phyloP scores from a whole-genome alignment of 768 basidiomycete species.

The Collybia sp. region DNA sequence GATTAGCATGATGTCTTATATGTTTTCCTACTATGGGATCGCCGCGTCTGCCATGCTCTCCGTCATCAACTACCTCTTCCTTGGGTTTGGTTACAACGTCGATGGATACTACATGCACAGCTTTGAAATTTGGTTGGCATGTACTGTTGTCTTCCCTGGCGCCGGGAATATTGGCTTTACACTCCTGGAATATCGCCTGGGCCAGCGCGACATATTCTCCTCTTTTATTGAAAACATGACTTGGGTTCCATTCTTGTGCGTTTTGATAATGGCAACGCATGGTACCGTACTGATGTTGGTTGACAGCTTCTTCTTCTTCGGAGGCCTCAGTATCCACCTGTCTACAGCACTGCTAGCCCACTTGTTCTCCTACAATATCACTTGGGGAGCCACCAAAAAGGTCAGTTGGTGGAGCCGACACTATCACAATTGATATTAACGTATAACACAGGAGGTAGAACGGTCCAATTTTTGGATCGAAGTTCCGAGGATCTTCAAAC shows the following conservation, averaged over 20 bases:
- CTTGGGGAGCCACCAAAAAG: slow-evolving; percentile 77
- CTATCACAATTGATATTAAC: neutral
- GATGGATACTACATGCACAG: slow-evolving; percentile 71
- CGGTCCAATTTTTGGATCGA: slow-evolving; percentile 89
- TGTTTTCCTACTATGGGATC: slow-evolving; percentile 62
- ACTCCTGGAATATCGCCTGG: slow-evolving; percentile 64
- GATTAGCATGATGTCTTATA: slow-evolving; percentile 71
- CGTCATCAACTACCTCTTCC: slow-evolving; percentile 64
- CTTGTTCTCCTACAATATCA: slow-evolving; percentile 72
- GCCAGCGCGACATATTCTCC: slow-evolving; percentile 44
- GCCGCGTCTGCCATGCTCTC: slow-evolving; percentile 61
- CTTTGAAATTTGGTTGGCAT: slow-evolving; percentile 73
- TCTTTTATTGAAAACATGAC: slow-evolving; percentile 54
- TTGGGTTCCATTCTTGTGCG: slow-evolving; percentile 76
- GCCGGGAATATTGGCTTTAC: slow-evolving; percentile 67
- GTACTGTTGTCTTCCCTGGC: slow-evolving; percentile 65
- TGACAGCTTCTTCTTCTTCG: slow-evolving; percentile 72
- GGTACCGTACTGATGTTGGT: neutral
- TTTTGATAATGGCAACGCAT: slow-evolving; percentile 6
- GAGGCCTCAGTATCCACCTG: slow-evolving; percentile 70
- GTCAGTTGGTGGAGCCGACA: slow-evolving; percentile 13
- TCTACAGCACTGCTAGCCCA: slow-evolving; percentile 62
- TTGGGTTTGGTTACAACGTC: slow-evolving; percentile 56
- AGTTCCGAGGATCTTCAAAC: slow-evolving; percentile 76
- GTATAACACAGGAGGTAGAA: slow-evolving; percentile 69